A percentile compares a stretch with the other conserved stretches of the same genome.
Evolutionary conservation across 73 alveolate species (phyloP).

Genomic region (Symbiodinium natans): DNA sequence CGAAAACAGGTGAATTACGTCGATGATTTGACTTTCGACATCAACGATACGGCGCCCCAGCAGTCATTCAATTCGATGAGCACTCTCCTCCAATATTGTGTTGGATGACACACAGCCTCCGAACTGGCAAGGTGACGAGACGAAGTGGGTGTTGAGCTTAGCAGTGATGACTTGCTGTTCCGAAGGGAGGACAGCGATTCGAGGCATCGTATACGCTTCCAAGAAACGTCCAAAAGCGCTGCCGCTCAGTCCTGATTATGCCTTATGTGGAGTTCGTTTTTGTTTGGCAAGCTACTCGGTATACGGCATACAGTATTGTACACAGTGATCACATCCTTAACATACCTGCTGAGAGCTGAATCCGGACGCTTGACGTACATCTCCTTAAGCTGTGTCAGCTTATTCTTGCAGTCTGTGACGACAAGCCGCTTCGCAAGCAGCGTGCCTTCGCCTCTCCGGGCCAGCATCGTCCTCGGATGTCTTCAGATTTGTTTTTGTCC

Average conservation of each 20-base stretch:
- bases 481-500: too few relatives aligned
- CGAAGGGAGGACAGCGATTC: not conserved
- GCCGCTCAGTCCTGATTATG: not conserved
- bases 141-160: slow-evolving; percentile 41
- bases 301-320: too few relatives aligned
- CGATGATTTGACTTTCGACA: slow-evolving; percentile 51
- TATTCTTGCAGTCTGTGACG: slow-evolving; percentile 73
- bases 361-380: too few relatives aligned
- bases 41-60: slow-evolving; percentile 26
- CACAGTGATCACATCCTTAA: too few relatives aligned
- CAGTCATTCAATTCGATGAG: too few relatives aligned
- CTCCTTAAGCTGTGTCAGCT: too few relatives aligned
- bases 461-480: not conserved
- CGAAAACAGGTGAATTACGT: slow-evolving; percentile 31
- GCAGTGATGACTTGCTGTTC: not conserved
- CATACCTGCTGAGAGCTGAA: too few relatives aligned
- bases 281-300: too few relatives aligned
- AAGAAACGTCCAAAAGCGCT: slow-evolving; percentile 67
- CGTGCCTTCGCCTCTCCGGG: slow-evolving; percentile 59
- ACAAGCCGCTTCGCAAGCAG: slow-evolving; percentile 85
- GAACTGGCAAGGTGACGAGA: slow-evolving; percentile 30
- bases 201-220: slow-evolving; percentile 70
- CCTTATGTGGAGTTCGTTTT: not conserved
- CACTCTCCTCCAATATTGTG: too few relatives aligned
- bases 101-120: not conserved